phyloP scores from a whole-genome alignment of 768 basidiomycete genomes.

The Termitomyces eurrhizus region DNA sequence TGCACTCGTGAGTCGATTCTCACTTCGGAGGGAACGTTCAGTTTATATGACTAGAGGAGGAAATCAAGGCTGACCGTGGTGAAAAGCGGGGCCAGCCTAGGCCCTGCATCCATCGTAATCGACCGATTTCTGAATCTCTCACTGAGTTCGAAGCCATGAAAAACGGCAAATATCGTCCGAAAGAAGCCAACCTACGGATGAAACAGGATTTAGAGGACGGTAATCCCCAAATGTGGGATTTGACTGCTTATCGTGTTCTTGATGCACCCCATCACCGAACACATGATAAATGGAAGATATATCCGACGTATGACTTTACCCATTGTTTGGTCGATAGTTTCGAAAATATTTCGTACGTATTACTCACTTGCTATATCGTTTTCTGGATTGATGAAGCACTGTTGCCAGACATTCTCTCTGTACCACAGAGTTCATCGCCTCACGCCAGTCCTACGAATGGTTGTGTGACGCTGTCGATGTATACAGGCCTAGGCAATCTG shows the following conservation, averaged over 20 bases:
- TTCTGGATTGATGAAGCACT: background rate
- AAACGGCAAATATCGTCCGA: constrained; percentile 83
- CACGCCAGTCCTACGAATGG: constrained; percentile 98
- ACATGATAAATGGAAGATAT: constrained; percentile 90
- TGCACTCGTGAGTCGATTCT: constrained; percentile 73
- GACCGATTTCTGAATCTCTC: constrained; percentile 86
- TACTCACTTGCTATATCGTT: background rate
- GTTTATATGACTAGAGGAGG: constrained; percentile 61
- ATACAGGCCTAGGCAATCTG: constrained; percentile 96
- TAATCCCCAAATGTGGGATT: constrained; percentile 99
- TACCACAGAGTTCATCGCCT: constrained; percentile 92
- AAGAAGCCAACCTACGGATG: constrained; percentile 93
- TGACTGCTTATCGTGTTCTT: constrained; percentile 93
- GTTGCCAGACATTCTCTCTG: constrained; percentile 85
- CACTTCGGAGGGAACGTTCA: background rate
- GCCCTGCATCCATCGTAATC: constrained; percentile 82
- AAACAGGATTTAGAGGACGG: constrained; percentile 91
- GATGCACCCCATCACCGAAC: constrained; percentile 92
- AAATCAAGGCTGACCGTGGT: constrained; percentile 86
- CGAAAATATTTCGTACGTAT: constrained; percentile 94
- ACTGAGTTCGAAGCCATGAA: constrained; percentile 91
- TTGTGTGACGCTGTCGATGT: constrained; percentile 96
- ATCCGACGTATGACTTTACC: constrained; percentile 98
- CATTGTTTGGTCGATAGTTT: constrained; percentile 98
- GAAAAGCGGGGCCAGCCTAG: constrained; percentile 76